A percentile compares a stretch with the other conserved stretches of the same genome.
Evolutionary conservation across 768 basidiomycete species (phyloP).

Genomic region (Serendipita vermifera): DNA sequence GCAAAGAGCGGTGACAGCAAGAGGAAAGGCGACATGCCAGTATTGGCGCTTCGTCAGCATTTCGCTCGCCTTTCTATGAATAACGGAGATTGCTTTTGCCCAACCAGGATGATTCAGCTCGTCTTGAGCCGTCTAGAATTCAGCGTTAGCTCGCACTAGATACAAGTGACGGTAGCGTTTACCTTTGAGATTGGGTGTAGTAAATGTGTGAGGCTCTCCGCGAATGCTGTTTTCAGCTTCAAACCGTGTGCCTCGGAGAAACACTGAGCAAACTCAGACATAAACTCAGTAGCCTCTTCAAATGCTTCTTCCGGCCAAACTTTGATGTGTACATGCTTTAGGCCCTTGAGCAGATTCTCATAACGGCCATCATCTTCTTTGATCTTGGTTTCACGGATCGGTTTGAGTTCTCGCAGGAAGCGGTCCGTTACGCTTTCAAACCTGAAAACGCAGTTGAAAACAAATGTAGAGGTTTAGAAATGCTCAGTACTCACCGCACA

Average conservation of each 20-base stretch:
- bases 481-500: conserved; percentile 43
- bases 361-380: conserved; percentile 73
- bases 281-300: conserved; percentile 84
- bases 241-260: conserved; percentile 76
- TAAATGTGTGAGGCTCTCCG: conserved; percentile 61
- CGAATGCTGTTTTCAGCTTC: conserved; percentile 70
- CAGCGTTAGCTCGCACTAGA: background rate
- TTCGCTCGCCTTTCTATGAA: conserved; percentile 68
- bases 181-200: conserved; percentile 86
- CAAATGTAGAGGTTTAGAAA: background rate
- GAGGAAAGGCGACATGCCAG: conserved; percentile 75
- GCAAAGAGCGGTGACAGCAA: conserved; percentile 71
- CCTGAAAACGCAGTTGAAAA: conserved; percentile 26
- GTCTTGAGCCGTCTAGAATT: conserved; percentile 69
- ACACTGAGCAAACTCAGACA: conserved; percentile 69
- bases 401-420: conserved; percentile 66
- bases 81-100: conserved; percentile 80
- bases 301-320: conserved; percentile 91
- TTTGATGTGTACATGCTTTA: conserved; percentile 74
- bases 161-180: conserved; percentile 10
- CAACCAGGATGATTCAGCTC: conserved; percentile 93
- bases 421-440: conserved; percentile 90
- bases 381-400: conserved; percentile 60
- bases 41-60: conserved; percentile 81
- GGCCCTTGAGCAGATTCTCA: conserved; percentile 71